Conservation (phyloP, 106 monocot genomes). For the Vanilla planifolia region DNA sequence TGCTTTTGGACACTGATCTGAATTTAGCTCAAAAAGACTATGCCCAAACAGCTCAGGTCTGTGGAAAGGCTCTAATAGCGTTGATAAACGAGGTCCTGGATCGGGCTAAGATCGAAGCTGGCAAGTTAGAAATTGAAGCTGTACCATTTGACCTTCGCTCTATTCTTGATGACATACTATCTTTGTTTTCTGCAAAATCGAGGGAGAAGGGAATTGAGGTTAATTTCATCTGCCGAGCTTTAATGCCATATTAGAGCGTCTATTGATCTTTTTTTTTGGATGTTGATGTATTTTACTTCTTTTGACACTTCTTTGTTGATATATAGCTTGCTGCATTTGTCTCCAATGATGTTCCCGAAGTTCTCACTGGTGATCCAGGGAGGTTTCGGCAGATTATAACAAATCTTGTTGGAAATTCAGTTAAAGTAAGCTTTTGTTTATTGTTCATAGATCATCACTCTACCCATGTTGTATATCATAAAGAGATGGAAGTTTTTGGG, state of each 20-base stretch:
- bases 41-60: constrained; percentile 92
- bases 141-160: constrained; percentile 87
- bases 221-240: constrained; percentile 1
- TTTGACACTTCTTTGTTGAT: constrained; percentile 12
- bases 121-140: constrained; percentile 83
- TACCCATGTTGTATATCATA: too few species aligned
- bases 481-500: too few species aligned
- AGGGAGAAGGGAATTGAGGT: constrained; percentile 91
- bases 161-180: constrained; percentile 83
- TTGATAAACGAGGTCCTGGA: constrained; percentile 98
- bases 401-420: constrained; percentile 94
- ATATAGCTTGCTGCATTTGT: constrained; percentile 92
- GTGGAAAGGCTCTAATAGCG: constrained; percentile 88
- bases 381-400: constrained; percentile 96
- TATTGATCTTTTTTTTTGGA: constrained; percentile 4
- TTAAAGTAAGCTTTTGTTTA: constrained; percentile 51
- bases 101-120: constrained; percentile 95
- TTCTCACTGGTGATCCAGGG: constrained; percentile 88
- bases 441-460: background rate
- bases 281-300: too few species aligned
- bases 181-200: constrained; percentile 78
- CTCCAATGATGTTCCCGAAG: constrained; percentile 63
- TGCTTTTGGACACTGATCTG: constrained; percentile 87
- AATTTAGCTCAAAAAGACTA: constrained; percentile 84
- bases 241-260: background rate